Evolutionary conservation across 2,329 filamentous ascomycete genomes (phyloP), one percentile per base, ranked within the genome.

Genomic region (Colletotrichum limetticola): DNA sequence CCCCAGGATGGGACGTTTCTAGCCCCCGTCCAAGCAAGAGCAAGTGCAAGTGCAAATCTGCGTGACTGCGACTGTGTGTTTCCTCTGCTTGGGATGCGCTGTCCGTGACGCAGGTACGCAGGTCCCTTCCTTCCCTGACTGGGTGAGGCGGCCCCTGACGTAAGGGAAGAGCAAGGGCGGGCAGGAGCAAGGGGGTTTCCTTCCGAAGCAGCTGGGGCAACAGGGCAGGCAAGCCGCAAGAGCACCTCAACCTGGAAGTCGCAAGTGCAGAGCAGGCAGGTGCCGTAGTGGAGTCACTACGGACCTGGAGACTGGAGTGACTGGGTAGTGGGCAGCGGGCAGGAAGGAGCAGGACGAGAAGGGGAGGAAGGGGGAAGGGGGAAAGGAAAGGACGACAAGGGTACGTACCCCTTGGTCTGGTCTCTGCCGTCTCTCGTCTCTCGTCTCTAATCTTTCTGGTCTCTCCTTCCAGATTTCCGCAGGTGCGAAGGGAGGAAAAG

Each of bases 61-160:
- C 37, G 37, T 42, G 14, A 19, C 37, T 42, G 37, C 16, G 5
- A 19, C 37, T 42, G 37, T 42, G 56, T 61, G 63, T 71, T 67
- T 68, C 52, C 52, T 57, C 49, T 68, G 30, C 55, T 67, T 16
- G 30, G 42, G 19, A 46, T 55, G 53, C 32, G 52, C n/a, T 28
- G 57, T 32, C 66, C 53, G 70, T 66, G 70, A 72, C 66, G 70
- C 70, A 72, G 70, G 70, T 72, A 70, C 66, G 66, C 70, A 72
- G 70, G 70, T 72, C 70, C 70, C 70, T 68, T 70, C 53, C 58
- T 70, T 55, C 28, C 66, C 60, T 72, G 55, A 72, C 55, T 72
- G 66, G 70, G 28, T 35, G 59, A 57, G n/a, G 24, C n/a, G 61
- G 56, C 16, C 55, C 56, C 70, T 72, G 66, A 72, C 70, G 70